Evolutionary conservation across 768 basidiomycete genomes (phyloP).

Genomic region (Panellus pusillus): DNA sequence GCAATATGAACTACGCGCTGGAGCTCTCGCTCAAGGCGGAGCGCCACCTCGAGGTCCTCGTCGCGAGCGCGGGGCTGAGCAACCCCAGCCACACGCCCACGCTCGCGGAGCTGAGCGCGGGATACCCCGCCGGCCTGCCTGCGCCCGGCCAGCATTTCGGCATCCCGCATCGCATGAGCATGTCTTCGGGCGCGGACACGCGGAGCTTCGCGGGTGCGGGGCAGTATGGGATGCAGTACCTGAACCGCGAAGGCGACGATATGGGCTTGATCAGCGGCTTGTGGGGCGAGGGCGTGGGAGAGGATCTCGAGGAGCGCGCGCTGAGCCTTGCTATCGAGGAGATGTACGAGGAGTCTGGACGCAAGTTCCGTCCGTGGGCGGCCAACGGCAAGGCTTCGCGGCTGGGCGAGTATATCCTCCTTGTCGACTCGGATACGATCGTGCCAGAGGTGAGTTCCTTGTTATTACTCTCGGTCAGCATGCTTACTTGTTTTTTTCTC

Average conservation of each 20-base stretch:
- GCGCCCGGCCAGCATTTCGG: background rate
- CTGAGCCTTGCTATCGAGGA: slow-evolving; percentile 74
- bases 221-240: slow-evolving; percentile 65
- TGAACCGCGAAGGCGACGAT: slow-evolving; percentile 65
- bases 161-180: slow-evolving; percentile 21
- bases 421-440: slow-evolving; percentile 78
- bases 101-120: slow-evolving; percentile 10
- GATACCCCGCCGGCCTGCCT: background rate
- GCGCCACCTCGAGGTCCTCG: slow-evolving; percentile 47
- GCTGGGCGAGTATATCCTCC: slow-evolving; percentile 73
- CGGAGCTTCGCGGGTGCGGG: slow-evolving; percentile 27
- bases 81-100: slow-evolving; percentile 9
- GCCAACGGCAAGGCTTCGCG: slow-evolving; percentile 59
- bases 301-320: slow-evolving; percentile 65
- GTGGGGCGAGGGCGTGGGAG: slow-evolving; percentile 19
- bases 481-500: background rate
- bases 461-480: slow-evolving; percentile 17
- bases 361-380: slow-evolving; percentile 64
- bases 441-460: slow-evolving; percentile 79
- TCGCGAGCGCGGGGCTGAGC: slow-evolving; percentile 22
- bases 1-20: slow-evolving; percentile 90
- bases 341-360: slow-evolving; percentile 54
- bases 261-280: slow-evolving; percentile 31
- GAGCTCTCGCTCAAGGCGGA: slow-evolving; percentile 63
- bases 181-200: slow-evolving; percentile 25